Evolutionary conservation across 441 rosid species (phyloP), one percentile per base, ranked within the genome.

Genomic region (Pelargonium myrrhifolium): DNA sequence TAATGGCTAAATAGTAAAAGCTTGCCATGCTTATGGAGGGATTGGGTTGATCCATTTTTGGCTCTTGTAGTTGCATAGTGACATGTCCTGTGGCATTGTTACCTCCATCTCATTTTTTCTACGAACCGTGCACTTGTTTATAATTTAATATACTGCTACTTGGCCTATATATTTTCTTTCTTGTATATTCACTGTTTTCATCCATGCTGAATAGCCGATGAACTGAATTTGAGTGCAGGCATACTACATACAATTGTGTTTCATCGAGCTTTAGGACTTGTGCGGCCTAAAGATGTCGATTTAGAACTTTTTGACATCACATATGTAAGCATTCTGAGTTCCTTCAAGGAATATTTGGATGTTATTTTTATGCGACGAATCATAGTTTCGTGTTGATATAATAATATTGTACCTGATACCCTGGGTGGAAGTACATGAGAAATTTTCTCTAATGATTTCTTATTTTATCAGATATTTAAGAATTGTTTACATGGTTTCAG

Each of bases 261-360:
- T 79, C 92, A 90, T 71, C 79, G 99, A 61, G 99, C 99, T 3
- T 80, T 93, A 68, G 99, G 99, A 72, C 90, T 91, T 24, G 80
- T 93, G 71, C 85, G 93, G 71, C 97, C 97, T 17, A 93, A 87
- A 75, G 98, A 89, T 65, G 75, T 90, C 58, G 97, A 93, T 81
- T 78, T 93, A 79, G 98, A 89, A 72, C 90, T 87, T 66, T 93
- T 90, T 15, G 96, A 90, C 1, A 87, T 93, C 68, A 93, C 97
- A 5, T 91, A 89, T 72, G 97, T 93, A 76, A 84, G 86, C 75
- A 56, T 65, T 49, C 47, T n/a, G 64, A 14, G 14, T n/a, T 22
- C 39, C 40, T 22, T 51, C 58, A n/a, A n/a, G 18, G 15, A 15
- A 51, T 35, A 68, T 24, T 39, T 17, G 28, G 56, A 47, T 77